These are phyloP conservation scores for Macrocybe gigantea DNA, from an alignment of 768 basidiomycete genomes.

Conservation along the genomic window DNA sequence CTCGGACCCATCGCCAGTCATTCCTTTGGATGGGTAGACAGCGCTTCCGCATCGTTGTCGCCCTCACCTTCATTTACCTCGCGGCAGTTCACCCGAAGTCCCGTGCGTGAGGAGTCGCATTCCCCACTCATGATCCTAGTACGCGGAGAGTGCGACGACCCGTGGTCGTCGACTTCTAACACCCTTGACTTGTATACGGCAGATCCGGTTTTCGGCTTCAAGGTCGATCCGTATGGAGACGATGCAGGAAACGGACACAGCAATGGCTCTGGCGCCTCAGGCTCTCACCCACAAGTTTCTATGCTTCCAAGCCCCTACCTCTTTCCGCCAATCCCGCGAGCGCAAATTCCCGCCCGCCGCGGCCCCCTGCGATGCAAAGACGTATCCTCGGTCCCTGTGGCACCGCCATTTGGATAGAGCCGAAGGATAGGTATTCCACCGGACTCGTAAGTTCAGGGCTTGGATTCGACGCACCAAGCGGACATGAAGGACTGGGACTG, in stretches of 20 bases:
- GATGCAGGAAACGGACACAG: not conserved
- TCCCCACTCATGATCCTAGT: conserved; percentile 41
- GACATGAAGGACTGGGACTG: conserved; percentile 12
- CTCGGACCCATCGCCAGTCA: conserved; percentile 35
- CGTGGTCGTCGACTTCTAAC: conserved; percentile 46
- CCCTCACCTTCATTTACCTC: not conserved
- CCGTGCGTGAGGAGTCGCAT: too few species aligned
- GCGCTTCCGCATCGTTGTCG: conserved; percentile 34
- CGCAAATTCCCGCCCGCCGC: conserved; percentile 31
- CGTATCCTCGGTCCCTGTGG: conserved; percentile 49
- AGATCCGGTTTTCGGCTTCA: conserved; percentile 17
- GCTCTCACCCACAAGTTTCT: not conserved
- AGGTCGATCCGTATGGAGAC: not conserved
- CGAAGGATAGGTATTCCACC: conserved; percentile 35
- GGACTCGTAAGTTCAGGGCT: conserved; percentile 28
- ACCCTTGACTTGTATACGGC: conserved; percentile 48
- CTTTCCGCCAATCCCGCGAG: conserved; percentile 42
- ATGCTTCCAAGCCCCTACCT: conserved; percentile 20
- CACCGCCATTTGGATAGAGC: conserved; percentile 61
- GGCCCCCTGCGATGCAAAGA: conserved; percentile 51
- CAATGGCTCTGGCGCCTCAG: conserved; percentile 8
- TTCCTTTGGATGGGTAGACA: conserved; percentile 68
- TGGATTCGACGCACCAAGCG: conserved; percentile 5
- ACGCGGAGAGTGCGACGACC: conserved; percentile 54
- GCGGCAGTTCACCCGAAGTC: too few species aligned